Evolutionary conservation across 495 filamentous ascomycete genomes (phyloP).

Genomic region (Penicillium bovifimosum): DNA sequence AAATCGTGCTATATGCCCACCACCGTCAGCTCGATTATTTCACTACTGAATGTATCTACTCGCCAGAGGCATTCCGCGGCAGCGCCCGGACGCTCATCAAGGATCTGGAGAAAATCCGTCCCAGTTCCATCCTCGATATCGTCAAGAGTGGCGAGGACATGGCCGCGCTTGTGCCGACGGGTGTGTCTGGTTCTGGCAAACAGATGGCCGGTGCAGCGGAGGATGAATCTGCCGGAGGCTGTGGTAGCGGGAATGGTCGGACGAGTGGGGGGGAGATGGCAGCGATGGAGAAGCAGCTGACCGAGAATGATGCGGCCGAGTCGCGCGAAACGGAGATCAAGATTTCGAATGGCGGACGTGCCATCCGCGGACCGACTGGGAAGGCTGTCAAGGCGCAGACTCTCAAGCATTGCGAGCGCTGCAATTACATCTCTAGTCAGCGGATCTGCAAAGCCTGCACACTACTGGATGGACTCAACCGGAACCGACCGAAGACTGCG

Average conservation of each 20-base stretch:
- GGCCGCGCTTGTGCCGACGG: constrained; percentile 73
- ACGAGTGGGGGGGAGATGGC: constrained; percentile 80
- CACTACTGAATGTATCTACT: constrained; percentile 97
- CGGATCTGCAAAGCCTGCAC: constrained; percentile 91
- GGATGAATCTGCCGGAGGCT: constrained; percentile 56
- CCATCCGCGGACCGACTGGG: constrained; percentile 8
- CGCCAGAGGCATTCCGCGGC: constrained; percentile 94
- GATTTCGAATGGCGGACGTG: constrained; percentile 25
- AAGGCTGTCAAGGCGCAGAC: constrained; percentile 56
- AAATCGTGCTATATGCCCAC: constrained; percentile 95
- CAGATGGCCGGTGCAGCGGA: constrained; percentile 49
- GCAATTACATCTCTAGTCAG: constrained; percentile 95
- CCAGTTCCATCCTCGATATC: constrained; percentile 90
- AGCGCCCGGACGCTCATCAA: constrained; percentile 90
- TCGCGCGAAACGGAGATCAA: constrained; percentile 69
- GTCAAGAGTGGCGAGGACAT: constrained; percentile 95
- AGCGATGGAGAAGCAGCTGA: constrained; percentile 78
- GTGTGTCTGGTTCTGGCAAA: constrained; percentile 32
- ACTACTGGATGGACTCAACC: constrained; percentile 85
- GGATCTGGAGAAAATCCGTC: constrained; percentile 85
- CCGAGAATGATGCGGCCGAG: constrained; percentile 59
- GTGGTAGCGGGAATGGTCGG: constrained; percentile 68
- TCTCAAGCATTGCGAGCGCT: constrained; percentile 78
- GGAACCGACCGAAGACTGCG: constrained; percentile 74
- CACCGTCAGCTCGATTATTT: constrained; percentile 97